Evolutionary conservation across 164 flowering plant species (phyloP).

Genomic region (Umbellularia californica): DNA sequence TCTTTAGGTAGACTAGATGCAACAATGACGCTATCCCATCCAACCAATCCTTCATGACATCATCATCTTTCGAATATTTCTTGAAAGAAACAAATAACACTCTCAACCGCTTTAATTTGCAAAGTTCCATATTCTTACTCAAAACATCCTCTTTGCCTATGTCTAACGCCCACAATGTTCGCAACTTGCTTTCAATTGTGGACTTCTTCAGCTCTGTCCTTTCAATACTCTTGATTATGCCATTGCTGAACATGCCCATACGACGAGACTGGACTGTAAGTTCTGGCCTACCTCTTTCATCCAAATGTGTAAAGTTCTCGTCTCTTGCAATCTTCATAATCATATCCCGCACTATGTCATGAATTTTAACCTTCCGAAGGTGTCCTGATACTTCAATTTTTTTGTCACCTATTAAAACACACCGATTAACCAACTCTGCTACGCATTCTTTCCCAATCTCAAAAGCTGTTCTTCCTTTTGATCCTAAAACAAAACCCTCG

Average conservation of each 20-base stretch:
- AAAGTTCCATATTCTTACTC: too few species aligned
- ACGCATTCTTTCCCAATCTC: background rate
- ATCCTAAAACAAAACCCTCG: background rate
- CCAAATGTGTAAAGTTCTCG: background rate
- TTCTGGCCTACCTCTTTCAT: background rate
- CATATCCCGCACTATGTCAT: conserved; percentile 2
- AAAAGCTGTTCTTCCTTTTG: background rate
- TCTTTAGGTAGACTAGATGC: background rate
- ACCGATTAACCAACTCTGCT: background rate
- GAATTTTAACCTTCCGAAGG: background rate
- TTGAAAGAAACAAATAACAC: too few species aligned
- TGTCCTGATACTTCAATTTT: background rate
- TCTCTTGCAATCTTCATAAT: conserved; percentile 1
- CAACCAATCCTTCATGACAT: background rate
- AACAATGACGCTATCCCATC: conserved; percentile 3
- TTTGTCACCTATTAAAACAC: background rate
- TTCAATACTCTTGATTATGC: background rate
- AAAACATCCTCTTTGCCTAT: too few species aligned
- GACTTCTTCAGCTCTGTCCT: background rate
- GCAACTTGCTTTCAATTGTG: too few species aligned
- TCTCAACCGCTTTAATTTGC: too few species aligned
- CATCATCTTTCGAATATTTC: background rate
- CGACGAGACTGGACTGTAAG: background rate
- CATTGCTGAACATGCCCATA: background rate
- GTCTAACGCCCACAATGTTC: too few species aligned